Evolutionary conservation across 805 yeast genomes (phyloP).

Genomic region (Candida caryicola): DNA sequence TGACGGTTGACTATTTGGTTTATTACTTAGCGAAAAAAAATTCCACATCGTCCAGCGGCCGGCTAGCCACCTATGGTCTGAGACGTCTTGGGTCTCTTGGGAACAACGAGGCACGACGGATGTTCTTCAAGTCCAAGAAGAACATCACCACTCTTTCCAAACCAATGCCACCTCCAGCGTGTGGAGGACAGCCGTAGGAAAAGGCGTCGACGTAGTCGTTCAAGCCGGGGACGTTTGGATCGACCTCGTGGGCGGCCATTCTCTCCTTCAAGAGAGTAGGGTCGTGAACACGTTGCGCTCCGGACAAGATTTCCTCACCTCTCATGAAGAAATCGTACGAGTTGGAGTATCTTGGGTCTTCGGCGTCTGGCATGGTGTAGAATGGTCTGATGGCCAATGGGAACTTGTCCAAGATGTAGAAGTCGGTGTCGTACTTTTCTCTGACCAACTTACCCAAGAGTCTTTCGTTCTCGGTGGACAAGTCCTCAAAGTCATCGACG

Average conservation of each 20-base stretch:
- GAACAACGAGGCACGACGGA: constrained; percentile 97
- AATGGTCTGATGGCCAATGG: constrained; percentile 96
- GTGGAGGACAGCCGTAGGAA: constrained; percentile 95
- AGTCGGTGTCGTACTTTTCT: constrained; percentile 95
- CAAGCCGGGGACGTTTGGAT: constrained; percentile 77
- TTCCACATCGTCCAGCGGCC: too few species aligned
- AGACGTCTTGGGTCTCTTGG: constrained; percentile 98
- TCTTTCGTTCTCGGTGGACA: constrained; percentile 92
- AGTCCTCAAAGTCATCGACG: constrained; percentile 84
- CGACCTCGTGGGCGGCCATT: constrained; percentile 78
- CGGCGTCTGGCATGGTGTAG: constrained; percentile 98
- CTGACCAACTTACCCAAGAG: constrained; percentile 86
- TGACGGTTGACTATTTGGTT: too few species aligned
- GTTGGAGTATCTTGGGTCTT: constrained; percentile 89
- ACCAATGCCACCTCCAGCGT: constrained; percentile 99
- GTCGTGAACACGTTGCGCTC: constrained; percentile 99
- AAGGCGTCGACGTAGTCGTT: constrained; percentile 91
- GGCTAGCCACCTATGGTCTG: constrained; percentile 56
- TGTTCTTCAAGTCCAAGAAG: constrained; percentile 93
- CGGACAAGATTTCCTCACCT: constrained; percentile 99
- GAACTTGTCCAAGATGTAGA: constrained; percentile 96
- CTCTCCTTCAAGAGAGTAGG: constrained; percentile 77
- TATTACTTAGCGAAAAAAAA: too few species aligned
- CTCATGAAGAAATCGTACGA: constrained; percentile 99
- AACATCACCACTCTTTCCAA: constrained; percentile 98